phyloP scores from a whole-genome alignment of 2,329 filamentous ascomycete genomes.

The Thermothelomyces thermophilus region DNA sequence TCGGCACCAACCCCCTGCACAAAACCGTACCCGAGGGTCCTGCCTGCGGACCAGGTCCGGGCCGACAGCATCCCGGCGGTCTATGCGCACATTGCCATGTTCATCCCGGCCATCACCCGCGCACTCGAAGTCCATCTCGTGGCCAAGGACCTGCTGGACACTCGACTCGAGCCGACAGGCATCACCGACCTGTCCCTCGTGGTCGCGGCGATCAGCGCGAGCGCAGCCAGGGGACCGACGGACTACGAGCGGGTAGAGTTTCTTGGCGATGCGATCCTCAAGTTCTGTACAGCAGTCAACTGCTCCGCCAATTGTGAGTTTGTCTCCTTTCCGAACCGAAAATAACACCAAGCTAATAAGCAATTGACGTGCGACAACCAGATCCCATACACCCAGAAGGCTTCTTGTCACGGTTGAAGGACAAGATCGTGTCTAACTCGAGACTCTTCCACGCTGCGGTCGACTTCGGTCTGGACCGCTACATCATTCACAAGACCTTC shows the following conservation, averaged over 20 bases:
- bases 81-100: slow-evolving; percentile 46
- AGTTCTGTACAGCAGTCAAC: slow-evolving; percentile 63
- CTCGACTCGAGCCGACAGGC: slow-evolving; percentile 44
- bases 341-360: not conserved
- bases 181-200: slow-evolving; percentile 52
- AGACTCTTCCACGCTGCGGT: slow-evolving; percentile 61
- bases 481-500: slow-evolving; percentile 63
- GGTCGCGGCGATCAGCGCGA: slow-evolving; percentile 63
- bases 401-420: slow-evolving; percentile 62
- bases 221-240: slow-evolving; percentile 49
- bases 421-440: slow-evolving; percentile 65
- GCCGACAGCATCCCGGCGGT: slow-evolving; percentile 42
- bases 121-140: slow-evolving; percentile 60
- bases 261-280: slow-evolving; percentile 77
- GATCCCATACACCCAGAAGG: slow-evolving; percentile 70
- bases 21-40: slow-evolving; percentile 38
- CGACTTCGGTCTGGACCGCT: slow-evolving; percentile 60
- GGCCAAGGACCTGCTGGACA: slow-evolving; percentile 52
- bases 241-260: slow-evolving; percentile 86
- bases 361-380: slow-evolving; percentile 23
- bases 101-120: slow-evolving; percentile 68
- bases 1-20: slow-evolving; percentile 23
- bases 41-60: slow-evolving; percentile 43
- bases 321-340: no score
- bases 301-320: slow-evolving; percentile 48